Percentiles rank a stretch among this genome's conserved stretches.
Conservation (phyloP, 176 grass and related monocot species). For the Saccharum officinarum region DNA sequence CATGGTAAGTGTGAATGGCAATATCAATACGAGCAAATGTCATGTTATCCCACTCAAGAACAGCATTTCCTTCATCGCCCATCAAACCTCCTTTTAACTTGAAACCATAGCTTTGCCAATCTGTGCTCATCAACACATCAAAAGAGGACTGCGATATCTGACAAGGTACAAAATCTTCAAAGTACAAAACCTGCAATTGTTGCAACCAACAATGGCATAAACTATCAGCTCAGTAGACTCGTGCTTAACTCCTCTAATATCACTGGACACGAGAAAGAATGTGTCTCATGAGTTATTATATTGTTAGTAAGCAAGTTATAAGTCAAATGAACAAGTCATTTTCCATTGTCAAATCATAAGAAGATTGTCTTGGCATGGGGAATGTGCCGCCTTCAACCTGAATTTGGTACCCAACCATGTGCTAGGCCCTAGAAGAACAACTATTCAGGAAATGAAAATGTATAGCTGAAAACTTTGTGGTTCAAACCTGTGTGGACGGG, state of each 20-base stretch:
- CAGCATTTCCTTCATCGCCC: slow-evolving; percentile 51
- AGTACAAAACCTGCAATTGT: slow-evolving; percentile 58
- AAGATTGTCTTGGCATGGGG: not conserved
- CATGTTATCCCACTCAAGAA: slow-evolving; percentile 72
- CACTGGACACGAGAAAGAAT: not conserved
- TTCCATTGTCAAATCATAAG: not conserved
- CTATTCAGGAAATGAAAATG: not conserved
- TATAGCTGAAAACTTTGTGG: not conserved
- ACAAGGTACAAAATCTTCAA: slow-evolving; percentile 60
- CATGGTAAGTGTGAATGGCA: slow-evolving; percentile 52
- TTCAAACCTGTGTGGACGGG: slow-evolving; percentile 54
- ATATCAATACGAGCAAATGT: slow-evolving; percentile 68
- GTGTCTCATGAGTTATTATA: not conserved
- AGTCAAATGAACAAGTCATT: not conserved
- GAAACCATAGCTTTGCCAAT: slow-evolving; percentile 71
- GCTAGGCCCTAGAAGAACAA: not conserved
- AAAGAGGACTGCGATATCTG: slow-evolving; percentile 50
- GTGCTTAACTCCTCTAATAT: not conserved
- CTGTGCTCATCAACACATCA: slow-evolving; percentile 51
- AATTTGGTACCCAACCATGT: not conserved
- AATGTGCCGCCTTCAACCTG: not conserved
- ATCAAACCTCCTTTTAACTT: slow-evolving; percentile 56
- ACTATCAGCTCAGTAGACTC: not conserved
- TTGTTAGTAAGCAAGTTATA: not conserved
- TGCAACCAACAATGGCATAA: not conserved